Evolutionary conservation across 2,329 filamentous ascomycete species (phyloP).

Genomic region (Ophiostoma tasmaniense): DNA sequence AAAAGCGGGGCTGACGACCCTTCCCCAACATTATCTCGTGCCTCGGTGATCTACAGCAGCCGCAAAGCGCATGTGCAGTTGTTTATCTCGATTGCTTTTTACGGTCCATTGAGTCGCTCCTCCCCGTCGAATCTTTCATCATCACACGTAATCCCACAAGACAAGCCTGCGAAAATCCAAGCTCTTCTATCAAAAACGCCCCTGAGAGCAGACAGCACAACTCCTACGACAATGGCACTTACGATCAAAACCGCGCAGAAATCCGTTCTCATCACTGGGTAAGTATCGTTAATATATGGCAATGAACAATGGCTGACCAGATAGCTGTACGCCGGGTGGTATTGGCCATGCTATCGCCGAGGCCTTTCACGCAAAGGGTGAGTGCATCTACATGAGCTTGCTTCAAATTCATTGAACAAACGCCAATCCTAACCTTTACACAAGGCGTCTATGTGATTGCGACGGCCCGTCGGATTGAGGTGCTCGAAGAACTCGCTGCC

Average conservation of each 20-base stretch:
- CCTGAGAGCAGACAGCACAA: background rate
- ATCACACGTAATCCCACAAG: background rate
- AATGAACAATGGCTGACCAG: background rate
- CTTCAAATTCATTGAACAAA: background rate
- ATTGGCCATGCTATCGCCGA: slow-evolving; percentile 47
- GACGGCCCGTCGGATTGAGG: slow-evolving; percentile 43
- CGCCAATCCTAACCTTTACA: background rate
- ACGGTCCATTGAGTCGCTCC: background rate
- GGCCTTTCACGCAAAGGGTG: slow-evolving; percentile 46
- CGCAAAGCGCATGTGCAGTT: background rate
- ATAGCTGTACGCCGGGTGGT: slow-evolving; percentile 49
- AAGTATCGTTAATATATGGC: slow-evolving; percentile 15
- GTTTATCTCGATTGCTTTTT: background rate
- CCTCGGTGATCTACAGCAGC: background rate
- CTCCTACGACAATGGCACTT: slow-evolving; percentile 4
- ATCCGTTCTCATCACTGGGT: slow-evolving; percentile 45
- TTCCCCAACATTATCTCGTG: slow-evolving; percentile 1
- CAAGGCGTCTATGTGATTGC: slow-evolving; percentile 46
- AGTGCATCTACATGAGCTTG: background rate
- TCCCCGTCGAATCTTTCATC: background rate
- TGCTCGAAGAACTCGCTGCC: slow-evolving; percentile 38
- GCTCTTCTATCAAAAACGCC: background rate
- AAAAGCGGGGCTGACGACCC: background rate
- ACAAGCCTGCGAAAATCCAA: background rate
- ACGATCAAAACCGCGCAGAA: slow-evolving; percentile 29